Evolutionary conservation across 108 stramenopile species (phyloP).

Genomic region (Fistulifera pelliculosa): DNA sequence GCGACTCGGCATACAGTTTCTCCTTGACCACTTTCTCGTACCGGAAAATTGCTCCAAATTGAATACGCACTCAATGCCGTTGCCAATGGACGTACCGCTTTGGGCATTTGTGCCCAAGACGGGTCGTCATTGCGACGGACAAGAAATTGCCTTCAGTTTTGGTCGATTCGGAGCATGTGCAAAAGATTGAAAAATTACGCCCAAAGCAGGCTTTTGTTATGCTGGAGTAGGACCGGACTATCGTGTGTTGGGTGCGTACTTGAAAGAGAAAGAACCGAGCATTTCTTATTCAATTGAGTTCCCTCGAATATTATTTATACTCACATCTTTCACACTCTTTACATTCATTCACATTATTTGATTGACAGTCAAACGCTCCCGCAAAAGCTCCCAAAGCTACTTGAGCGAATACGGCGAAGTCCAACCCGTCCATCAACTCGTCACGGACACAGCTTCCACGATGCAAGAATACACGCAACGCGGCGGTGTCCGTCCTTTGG

Average conservation of each 20-base stretch:
- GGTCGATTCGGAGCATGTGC: conserved; percentile 80
- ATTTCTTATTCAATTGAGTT: too few relatives aligned
- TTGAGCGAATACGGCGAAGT: conserved; percentile 81
- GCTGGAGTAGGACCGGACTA: conserved; percentile 98
- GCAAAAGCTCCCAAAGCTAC: conserved; percentile 92
- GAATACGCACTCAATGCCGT: conserved; percentile 98
- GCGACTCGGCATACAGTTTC: conserved; percentile 96
- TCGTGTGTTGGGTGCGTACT: conserved; percentile 87
- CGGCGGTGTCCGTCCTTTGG: conserved; percentile 98
- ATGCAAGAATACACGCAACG: conserved; percentile 98
- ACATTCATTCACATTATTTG: not conserved
- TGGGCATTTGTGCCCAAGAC: conserved; percentile 96
- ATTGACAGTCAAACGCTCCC: conserved; percentile 80
- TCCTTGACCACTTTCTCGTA: conserved; percentile 96
- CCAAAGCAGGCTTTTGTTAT: conserved; percentile 89
- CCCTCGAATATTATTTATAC: too few relatives aligned
- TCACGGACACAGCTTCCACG: conserved; percentile 87
- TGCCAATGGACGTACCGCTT: conserved; percentile 90
- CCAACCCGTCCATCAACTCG: conserved; percentile 90
- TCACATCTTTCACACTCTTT: too few relatives aligned
- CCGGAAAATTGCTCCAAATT: conserved; percentile 97
- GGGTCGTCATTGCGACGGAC: conserved; percentile 99
- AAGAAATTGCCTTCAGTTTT: conserved; percentile 90
- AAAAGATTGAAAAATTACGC: conserved; percentile 90
- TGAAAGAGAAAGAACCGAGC: too few relatives aligned